Conservation (phyloP, 2,329 filamentous ascomycete species). For the Penicillium sp. region DNA sequence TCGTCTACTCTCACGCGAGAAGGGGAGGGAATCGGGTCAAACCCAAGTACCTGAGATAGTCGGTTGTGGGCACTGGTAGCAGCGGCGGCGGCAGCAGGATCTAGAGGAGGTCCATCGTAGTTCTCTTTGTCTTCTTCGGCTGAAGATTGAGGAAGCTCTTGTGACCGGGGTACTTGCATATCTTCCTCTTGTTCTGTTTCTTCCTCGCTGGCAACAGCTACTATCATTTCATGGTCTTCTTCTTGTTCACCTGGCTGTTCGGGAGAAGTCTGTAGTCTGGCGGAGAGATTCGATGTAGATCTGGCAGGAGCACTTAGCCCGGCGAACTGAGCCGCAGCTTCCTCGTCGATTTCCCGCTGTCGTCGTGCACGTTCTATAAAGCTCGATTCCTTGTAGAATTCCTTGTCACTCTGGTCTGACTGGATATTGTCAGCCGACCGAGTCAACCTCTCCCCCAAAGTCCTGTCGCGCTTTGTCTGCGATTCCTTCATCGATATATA, state of each 20-base stretch:
- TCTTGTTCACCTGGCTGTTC: conserved; percentile 10
- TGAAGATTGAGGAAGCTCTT: conserved; percentile 29
- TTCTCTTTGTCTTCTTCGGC: conserved; percentile 52
- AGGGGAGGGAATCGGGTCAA: conserved; percentile 25
- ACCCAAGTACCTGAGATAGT: conserved; percentile 39
- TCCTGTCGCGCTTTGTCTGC: conserved; percentile 42
- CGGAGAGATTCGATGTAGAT: conserved; percentile 6
- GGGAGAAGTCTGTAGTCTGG: conserved; percentile 4
- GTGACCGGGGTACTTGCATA: conserved; percentile 30
- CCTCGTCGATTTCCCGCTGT: conserved; percentile 35
- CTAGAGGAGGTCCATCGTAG: conserved; percentile 31
- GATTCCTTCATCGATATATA: conserved; percentile 51
- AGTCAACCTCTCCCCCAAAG: conserved; percentile 32
- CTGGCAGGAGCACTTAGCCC: conserved; percentile 36
- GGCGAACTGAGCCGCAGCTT: conserved; percentile 38
- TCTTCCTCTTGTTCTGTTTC: conserved; percentile 51
- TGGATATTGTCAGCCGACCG: conserved; percentile 38
- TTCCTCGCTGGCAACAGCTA: conserved; percentile 40
- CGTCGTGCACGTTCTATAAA: conserved; percentile 37
- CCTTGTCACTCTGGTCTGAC: conserved; percentile 41
- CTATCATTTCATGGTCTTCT: conserved; percentile 20
- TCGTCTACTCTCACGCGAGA: conserved; percentile 8
- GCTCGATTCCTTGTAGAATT: conserved; percentile 47
- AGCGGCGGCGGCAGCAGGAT: conserved; percentile 30
- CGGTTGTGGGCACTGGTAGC: conserved; percentile 39